Conservation (phyloP, 495 filamentous ascomycete species). For the Jackrogersella multiformis region DNA sequence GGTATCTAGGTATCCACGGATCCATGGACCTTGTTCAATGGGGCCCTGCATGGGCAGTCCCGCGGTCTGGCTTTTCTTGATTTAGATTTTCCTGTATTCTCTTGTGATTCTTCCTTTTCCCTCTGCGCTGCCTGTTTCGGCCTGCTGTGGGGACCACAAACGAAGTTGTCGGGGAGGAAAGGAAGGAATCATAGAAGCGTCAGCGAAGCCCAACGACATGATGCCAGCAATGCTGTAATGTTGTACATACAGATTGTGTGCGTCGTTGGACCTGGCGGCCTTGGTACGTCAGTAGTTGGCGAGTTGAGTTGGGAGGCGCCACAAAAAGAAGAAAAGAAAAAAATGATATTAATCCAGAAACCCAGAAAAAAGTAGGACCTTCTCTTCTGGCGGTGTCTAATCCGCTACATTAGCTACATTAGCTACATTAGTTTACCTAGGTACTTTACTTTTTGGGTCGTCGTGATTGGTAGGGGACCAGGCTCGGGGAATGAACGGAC, state of each 20-base stretch:
- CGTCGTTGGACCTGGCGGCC: neutral
- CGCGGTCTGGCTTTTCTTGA: slow-evolving; percentile 26
- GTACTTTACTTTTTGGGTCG: slow-evolving; percentile 17
- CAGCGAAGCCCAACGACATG: slow-evolving; percentile 29
- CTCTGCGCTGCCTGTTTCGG: slow-evolving; percentile 18
- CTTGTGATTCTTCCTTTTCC: slow-evolving; percentile 5
- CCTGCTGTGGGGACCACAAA: slow-evolving; percentile 30
- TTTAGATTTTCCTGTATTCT: neutral
- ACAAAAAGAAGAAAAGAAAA: neutral
- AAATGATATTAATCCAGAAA: too few relatives aligned
- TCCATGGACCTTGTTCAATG: slow-evolving; percentile 38
- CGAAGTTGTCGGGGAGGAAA: slow-evolving; percentile 29
- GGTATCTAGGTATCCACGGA: too few relatives aligned
- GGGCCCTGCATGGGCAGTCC: slow-evolving; percentile 38
- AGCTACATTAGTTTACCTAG: too few relatives aligned
- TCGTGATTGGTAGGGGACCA: slow-evolving; percentile 32
- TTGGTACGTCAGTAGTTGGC: slow-evolving; percentile 16
- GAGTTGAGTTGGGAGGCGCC: neutral
- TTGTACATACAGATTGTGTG: slow-evolving; percentile 30
- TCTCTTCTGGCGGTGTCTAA: slow-evolving; percentile 32
- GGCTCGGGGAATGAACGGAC: slow-evolving; percentile 29
- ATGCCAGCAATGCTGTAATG: slow-evolving; percentile 31
- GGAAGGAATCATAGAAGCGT: neutral
- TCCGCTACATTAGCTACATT: slow-evolving; percentile 8
- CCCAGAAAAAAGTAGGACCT: slow-evolving; percentile 14